Percentiles rank a stretch among this genome's conserved stretches.
Evolutionary conservation across 164 flowering plant species (phyloP).

Genomic region (Cinnamomum chago): DNA sequence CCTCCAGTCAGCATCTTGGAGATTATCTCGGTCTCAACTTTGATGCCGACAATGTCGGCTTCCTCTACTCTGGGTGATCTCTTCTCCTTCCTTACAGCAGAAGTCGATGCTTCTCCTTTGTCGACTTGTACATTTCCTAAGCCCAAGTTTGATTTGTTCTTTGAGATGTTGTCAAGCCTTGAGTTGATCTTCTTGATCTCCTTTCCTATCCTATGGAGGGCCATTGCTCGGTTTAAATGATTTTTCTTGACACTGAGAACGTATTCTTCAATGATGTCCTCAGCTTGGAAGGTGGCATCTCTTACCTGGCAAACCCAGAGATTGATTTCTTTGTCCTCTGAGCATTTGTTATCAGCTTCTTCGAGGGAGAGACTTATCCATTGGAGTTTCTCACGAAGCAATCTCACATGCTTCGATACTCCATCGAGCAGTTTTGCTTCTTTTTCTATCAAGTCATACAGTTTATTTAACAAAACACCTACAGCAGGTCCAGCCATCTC

Average conservation of each 20-base stretch:
- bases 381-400: background rate
- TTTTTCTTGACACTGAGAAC: background rate
- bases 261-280: background rate
- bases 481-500: too few relatives aligned
- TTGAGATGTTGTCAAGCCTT: background rate
- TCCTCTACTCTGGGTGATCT: background rate
- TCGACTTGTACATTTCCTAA: background rate
- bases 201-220: background rate
- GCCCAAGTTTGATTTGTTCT: background rate
- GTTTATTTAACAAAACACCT: too few relatives aligned
- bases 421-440: too few relatives aligned
- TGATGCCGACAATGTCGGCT: background rate
- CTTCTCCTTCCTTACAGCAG: background rate
- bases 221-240: background rate
- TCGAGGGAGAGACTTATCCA: slow-evolving; percentile 3
- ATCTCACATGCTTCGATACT: background rate
- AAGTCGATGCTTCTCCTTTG: background rate
- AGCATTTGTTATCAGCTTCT: background rate
- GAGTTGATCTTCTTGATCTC: background rate
- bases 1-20: background rate
- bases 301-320: background rate
- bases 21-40: background rate
- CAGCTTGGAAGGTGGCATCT: background rate
- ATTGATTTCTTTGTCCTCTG: background rate
- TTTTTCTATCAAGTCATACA: too few relatives aligned